phyloP scores from a whole-genome alignment of 2,329 filamentous ascomycete species.

The Apiospora malaysiana region DNA sequence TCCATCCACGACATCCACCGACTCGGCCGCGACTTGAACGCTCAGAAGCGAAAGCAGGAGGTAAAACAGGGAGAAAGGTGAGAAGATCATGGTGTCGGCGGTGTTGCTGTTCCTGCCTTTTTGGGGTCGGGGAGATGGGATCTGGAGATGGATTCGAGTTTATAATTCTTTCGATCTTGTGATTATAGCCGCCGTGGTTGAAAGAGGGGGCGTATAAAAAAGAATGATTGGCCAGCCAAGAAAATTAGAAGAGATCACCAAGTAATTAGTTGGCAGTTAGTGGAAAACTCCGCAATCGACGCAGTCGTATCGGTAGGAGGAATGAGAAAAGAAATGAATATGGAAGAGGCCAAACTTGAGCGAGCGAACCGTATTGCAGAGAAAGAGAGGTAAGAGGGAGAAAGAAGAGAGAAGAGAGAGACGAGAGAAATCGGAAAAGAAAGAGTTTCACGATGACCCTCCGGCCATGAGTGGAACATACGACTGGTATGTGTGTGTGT shows the following conservation, averaged over 20 bases:
- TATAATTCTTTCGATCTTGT: neutral
- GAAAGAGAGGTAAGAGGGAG: neutral
- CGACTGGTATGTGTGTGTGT: too few relatives aligned
- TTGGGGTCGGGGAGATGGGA: neutral
- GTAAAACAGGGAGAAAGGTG: neutral
- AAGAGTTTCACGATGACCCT: constrained; percentile 14
- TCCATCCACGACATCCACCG: constrained; percentile 7
- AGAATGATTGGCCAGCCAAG: constrained; percentile 22
- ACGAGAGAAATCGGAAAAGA: neutral
- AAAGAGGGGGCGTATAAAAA: constrained; percentile 4
- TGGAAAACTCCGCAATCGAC: constrained; percentile 20
- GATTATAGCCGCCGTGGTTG: constrained; percentile 3
- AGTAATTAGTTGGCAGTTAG: constrained; percentile 18
- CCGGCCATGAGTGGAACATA: constrained; percentile 5
- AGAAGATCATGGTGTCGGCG: constrained; percentile 5
- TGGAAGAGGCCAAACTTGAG: neutral
- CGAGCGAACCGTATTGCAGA: constrained; percentile 5
- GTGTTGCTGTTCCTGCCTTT: neutral
- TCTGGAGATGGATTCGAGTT: neutral
- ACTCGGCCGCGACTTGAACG: constrained; percentile 12
- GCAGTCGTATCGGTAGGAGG: constrained; percentile 19
- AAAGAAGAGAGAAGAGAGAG: neutral
- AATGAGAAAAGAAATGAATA: constrained; percentile 13
- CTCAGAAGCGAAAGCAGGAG: constrained; percentile 21
- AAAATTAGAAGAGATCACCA: constrained; percentile 19